Conservation (phyloP, 2,329 filamentous ascomycete genomes). For the Sporothrix pallida region DNA sequence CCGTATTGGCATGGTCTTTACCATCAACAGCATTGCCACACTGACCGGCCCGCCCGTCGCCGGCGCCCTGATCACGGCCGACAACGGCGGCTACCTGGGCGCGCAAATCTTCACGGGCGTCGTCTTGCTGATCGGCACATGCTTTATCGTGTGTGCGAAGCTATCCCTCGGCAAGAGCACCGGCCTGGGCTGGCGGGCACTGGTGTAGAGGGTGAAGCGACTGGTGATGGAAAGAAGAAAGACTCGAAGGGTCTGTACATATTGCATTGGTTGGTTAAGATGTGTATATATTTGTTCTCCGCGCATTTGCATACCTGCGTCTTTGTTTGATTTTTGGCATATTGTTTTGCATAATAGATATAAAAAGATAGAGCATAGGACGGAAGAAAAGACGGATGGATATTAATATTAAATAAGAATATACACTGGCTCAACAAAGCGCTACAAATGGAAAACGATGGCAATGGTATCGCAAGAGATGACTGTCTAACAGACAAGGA, state of each 20-base stretch:
- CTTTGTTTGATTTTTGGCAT: neutral
- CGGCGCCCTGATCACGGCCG: conserved; percentile 54
- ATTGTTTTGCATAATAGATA: conserved; percentile 7
- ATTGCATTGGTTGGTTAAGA: neutral
- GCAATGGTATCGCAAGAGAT: neutral
- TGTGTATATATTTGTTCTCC: neutral
- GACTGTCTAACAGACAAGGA: neutral
- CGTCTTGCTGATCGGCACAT: conserved; percentile 50
- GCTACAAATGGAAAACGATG: neutral
- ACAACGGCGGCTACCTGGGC: conserved; percentile 52
- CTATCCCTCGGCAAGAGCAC: conserved; percentile 48
- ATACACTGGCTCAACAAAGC: neutral
- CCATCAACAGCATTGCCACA: conserved; percentile 59
- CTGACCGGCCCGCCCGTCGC: conserved; percentile 59
- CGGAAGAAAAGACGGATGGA: neutral
- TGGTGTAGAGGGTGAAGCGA: conserved; percentile 41
- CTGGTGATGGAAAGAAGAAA: neutral
- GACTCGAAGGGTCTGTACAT: neutral
- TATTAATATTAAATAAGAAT: neutral
- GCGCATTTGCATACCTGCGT: neutral
- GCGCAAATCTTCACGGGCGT: conserved; percentile 57
- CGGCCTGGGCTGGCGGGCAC: conserved; percentile 49
- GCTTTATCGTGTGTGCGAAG: conserved; percentile 50
- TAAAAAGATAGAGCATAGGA: neutral
- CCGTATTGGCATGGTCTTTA: conserved; percentile 65